Evolutionary conservation across 805 yeast species (phyloP).

Genomic region (Danielia reshetovae): DNA sequence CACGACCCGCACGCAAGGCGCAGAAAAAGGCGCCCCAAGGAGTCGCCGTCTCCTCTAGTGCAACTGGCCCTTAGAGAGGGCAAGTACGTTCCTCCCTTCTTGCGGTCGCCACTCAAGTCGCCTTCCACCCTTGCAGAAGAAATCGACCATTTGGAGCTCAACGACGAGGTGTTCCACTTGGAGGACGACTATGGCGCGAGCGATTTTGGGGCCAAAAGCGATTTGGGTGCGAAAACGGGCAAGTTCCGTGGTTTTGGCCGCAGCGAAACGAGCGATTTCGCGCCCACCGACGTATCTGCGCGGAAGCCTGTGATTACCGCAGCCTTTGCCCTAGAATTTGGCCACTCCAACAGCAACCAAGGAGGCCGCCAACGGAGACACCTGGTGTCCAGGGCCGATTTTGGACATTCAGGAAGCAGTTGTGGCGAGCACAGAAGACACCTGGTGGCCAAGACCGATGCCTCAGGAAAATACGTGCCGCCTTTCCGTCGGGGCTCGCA

Average conservation of each 20-base stretch:
- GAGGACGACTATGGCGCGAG: slow-evolving; percentile 30
- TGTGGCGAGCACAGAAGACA: too few relatives aligned
- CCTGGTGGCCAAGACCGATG: slow-evolving; percentile 2
- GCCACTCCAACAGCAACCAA: background rate
- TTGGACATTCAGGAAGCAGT: too few relatives aligned
- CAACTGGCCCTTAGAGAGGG: slow-evolving; percentile 14
- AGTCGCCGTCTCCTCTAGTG: background rate
- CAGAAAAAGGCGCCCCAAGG: background rate
- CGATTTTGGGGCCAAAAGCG: slow-evolving; percentile 1
- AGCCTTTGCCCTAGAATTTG: background rate
- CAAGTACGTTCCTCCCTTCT: slow-evolving; percentile 40
- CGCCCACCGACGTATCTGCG: too few relatives aligned
- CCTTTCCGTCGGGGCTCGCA: slow-evolving; percentile 62
- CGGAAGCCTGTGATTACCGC: background rate
- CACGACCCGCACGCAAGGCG: background rate
- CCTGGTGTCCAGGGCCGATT: too few relatives aligned
- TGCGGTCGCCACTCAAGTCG: slow-evolving; percentile 37
- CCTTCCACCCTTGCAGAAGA: slow-evolving; percentile 36
- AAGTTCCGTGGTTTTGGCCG: slow-evolving; percentile 7
- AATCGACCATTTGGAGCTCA: slow-evolving; percentile 29
- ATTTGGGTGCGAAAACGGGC: too few relatives aligned
- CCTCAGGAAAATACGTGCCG: slow-evolving; percentile 60
- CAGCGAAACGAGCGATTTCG: background rate
- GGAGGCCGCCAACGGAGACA: too few relatives aligned
- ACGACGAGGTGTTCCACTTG: slow-evolving; percentile 39